Evolutionary conservation across 2,329 filamentous ascomycete species (phyloP), one percentile per base, ranked within the genome.

Genomic region (Incumbomyces delicatus): DNA sequence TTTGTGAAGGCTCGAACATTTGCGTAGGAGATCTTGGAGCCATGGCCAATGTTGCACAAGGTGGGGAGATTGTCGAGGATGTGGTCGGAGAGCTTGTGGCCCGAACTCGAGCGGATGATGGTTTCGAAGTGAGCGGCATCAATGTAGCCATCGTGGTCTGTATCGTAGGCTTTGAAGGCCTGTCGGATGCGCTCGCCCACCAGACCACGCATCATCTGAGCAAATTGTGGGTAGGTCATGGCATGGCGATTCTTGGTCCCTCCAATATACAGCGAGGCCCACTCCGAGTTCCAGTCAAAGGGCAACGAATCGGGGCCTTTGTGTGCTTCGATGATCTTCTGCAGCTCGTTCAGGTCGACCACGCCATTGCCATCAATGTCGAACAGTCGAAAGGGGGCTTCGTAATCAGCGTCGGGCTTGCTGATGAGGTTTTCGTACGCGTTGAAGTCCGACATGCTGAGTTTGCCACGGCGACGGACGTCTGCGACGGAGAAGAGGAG

Each of bases 1-100:
- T 98, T 98, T 72, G 95, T 89, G 72, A 98, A 98, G 32, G 92
- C 92, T 56, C 92, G 81, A 29, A 98, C 92, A 63, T 94, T 95
- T 64, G 92, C 88, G 63, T 98, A 98, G 6, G 89, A 95, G 58
- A 98, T 92, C 70, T 94, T 95, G 72, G 81, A 92, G 52, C 87
- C 83, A 30, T 82, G 75, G 6, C 87, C 87, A 64, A 96, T 94
- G 69, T 95, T 95, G 78, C 90, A 96, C 34, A 98, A 78, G 1
- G 88, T 92, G 53, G 85, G 81, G 39, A 98, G 77, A 67, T 96
- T 90, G 56, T 89, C 81, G 41, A 98, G 76, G 35, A 98, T 74
- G 66, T 98, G 89, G 67, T 98, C 92, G 1, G 90, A 96, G 52
- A 98, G 81, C 78, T 98, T 98, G 74, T 98, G 92, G 61, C 79